These are phyloP conservation scores for Hyaloperonospora arabidopsidis DNA, from an alignment of 352 stramenopile species.

Conservation along the genomic window DNA sequence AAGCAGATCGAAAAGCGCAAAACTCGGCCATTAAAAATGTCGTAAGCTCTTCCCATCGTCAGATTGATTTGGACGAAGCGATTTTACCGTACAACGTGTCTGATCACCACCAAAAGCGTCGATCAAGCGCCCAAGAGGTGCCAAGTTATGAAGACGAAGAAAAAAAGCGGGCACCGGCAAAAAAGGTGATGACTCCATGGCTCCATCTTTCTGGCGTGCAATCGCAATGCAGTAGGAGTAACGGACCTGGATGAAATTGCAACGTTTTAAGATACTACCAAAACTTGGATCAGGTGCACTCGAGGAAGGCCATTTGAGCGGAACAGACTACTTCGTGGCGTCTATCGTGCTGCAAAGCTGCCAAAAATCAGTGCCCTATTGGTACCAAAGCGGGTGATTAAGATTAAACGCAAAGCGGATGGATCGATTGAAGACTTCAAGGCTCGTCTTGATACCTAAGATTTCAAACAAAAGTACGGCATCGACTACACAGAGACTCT, in stretches of 20 bases:
- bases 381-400: slow-evolving; percentile 29
- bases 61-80: too few relatives aligned
- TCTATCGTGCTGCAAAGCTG: slow-evolving; percentile 11
- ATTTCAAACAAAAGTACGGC: too few relatives aligned
- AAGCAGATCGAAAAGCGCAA: too few relatives aligned
- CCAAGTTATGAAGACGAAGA: not conserved
- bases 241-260: too few relatives aligned
- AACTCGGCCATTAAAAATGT: not conserved
- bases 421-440: slow-evolving; percentile 31
- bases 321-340: not conserved
- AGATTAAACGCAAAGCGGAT: slow-evolving; percentile 29
- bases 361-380: not conserved
- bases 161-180: not conserved
- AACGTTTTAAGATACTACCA: too few relatives aligned
- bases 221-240: not conserved
- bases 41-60: too few relatives aligned
- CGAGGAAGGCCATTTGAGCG: too few relatives aligned
- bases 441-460: too few relatives aligned
- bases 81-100: not conserved
- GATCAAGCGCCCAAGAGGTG: too few relatives aligned
- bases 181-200: slow-evolving; percentile 1
- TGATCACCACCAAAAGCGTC: not conserved
- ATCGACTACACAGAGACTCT: too few relatives aligned
- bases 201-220: too few relatives aligned
- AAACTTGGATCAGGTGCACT: too few relatives aligned